A percentile compares a stretch with the other conserved stretches of the same genome.
These are phyloP conservation scores for Fusarium subglutinans DNA, from an alignment of 2,329 filamentous ascomycete genomes.

Conservation along the genomic window DNA sequence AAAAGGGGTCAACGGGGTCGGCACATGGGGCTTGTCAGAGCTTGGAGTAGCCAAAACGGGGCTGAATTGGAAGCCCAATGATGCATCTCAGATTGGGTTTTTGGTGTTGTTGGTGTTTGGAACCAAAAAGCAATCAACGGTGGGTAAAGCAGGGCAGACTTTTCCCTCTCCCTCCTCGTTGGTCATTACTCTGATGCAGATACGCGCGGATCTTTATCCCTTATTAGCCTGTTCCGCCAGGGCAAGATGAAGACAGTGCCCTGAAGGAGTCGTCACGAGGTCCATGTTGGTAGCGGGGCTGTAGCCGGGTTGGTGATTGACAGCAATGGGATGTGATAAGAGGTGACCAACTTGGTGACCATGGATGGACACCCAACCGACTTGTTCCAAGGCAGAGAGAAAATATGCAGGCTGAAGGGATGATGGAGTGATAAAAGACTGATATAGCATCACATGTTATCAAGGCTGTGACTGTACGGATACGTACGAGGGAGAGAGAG, in stretches of 20 bases:
- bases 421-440: constrained; percentile 13
- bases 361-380: constrained; percentile 19
- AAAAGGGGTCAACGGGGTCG: constrained; percentile 18
- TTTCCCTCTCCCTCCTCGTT: constrained; percentile 10
- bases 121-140: constrained; percentile 18
- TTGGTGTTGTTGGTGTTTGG: constrained; percentile 33
- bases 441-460: constrained; percentile 27
- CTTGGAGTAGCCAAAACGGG: constrained; percentile 6
- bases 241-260: constrained; percentile 28
- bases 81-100: constrained; percentile 17
- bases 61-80: constrained; percentile 24
- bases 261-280: constrained; percentile 39
- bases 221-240: constrained; percentile 32
- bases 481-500: constrained; percentile 3
- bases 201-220: constrained; percentile 31
- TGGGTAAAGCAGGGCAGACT: constrained; percentile 21
- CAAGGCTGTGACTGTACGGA: not conserved
- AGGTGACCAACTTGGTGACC: constrained; percentile 30
- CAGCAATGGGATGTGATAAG: constrained; percentile 31
- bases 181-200: constrained; percentile 16
- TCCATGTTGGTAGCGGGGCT: constrained; percentile 36
- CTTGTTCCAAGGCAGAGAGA: constrained; percentile 16
- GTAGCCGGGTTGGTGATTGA: constrained; percentile 24
- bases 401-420: not conserved
- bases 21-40: constrained; percentile 15